phyloP scores from a whole-genome alignment of 345 rosid genomes.

The Linum tenue region DNA sequence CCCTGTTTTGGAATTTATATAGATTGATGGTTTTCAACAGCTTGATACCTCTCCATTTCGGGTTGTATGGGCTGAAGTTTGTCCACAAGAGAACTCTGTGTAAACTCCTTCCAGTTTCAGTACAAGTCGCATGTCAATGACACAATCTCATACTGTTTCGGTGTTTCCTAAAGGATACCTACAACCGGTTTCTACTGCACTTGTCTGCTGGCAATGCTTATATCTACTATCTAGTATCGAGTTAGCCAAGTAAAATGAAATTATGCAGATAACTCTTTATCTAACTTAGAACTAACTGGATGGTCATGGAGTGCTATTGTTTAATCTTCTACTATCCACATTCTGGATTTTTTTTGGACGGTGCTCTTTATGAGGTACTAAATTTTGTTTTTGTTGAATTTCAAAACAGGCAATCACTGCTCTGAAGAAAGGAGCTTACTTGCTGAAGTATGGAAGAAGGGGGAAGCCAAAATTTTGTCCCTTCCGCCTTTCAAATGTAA shows the following conservation, averaged over 20 bases:
- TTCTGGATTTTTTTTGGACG: too few species aligned
- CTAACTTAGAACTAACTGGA: not conserved
- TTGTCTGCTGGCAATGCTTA: not conserved
- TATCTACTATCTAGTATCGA: not conserved
- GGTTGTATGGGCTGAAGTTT: too few species aligned
- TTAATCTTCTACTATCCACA: not conserved
- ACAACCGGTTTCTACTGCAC: not conserved
- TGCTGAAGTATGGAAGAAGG: slow-evolving; percentile 23
- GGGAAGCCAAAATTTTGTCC: slow-evolving; percentile 24
- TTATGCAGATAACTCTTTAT: not conserved
- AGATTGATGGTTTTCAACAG: too few species aligned
- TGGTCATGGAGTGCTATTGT: not conserved
- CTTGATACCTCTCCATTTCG: too few species aligned
- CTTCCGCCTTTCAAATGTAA: slow-evolving; percentile 20
- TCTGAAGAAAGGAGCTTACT: slow-evolving; percentile 19
- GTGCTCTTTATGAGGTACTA: slow-evolving; percentile 5
- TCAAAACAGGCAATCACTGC: slow-evolving; percentile 16
- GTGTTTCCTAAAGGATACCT: too few species aligned
- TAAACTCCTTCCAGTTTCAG: too few species aligned
- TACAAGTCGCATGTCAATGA: too few species aligned
- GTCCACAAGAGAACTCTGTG: too few species aligned
- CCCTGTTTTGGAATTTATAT: too few species aligned
- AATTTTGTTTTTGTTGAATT: slow-evolving; percentile 3
- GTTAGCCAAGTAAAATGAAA: not conserved
- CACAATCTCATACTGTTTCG: too few species aligned